Evolutionary conservation across 805 yeast genomes (phyloP).

Genomic region (Scheffersomyces amazonensis): DNA sequence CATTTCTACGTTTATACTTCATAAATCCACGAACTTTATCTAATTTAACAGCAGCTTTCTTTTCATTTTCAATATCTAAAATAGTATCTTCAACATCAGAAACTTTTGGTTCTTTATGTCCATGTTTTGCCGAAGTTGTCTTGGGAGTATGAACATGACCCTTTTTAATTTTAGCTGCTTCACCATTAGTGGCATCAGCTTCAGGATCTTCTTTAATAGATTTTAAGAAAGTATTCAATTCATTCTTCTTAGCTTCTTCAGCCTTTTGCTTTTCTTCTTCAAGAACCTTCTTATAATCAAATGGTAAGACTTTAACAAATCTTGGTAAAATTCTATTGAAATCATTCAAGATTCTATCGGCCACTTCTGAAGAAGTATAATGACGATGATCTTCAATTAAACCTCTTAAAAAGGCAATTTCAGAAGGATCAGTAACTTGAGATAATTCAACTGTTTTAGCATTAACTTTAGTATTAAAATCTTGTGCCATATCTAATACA

Average conservation of each 20-base stretch:
- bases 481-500: slow-evolving; percentile 93
- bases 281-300: slow-evolving; percentile 86
- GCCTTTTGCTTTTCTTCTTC: slow-evolving; percentile 67
- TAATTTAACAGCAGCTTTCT: slow-evolving; percentile 57
- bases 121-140: slow-evolving; percentile 21
- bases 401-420: slow-evolving; percentile 90
- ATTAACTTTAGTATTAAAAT: slow-evolving; percentile 78
- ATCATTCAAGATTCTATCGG: slow-evolving; percentile 76
- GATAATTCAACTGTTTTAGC: slow-evolving; percentile 77
- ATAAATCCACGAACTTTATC: slow-evolving; percentile 89
- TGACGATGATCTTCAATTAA: slow-evolving; percentile 93
- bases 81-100: slow-evolving; percentile 88
- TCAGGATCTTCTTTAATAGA: slow-evolving; percentile 79
- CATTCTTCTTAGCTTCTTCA: slow-evolving; percentile 64
- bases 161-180: slow-evolving; percentile 58
- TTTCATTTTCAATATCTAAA: slow-evolving; percentile 62
- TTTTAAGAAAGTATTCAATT: slow-evolving; percentile 62
- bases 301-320: slow-evolving; percentile 90
- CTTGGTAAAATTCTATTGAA: slow-evolving; percentile 86
- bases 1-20: slow-evolving; percentile 88
- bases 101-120: slow-evolving; percentile 70
- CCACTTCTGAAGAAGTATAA: slow-evolving; percentile 89
- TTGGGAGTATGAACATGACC: slow-evolving; percentile 40
- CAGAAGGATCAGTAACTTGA: slow-evolving; percentile 77
- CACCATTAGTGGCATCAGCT: slow-evolving; percentile 87